phyloP scores from a whole-genome alignment of 345 rosid genomes.

The Gossypium turneri region DNA sequence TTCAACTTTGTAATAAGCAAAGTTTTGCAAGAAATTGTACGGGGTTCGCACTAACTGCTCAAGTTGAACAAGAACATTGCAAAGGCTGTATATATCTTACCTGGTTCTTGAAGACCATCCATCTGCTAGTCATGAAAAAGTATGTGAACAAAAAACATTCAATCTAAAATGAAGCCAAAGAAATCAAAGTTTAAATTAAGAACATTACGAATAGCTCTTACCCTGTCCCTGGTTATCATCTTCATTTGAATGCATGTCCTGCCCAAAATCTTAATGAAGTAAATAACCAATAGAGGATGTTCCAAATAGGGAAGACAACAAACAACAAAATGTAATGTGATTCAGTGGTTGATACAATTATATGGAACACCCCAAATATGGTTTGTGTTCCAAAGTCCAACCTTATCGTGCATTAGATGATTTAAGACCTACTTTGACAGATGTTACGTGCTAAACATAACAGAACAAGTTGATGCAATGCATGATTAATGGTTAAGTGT shows the following conservation, averaged over 20 bases:
- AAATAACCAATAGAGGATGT: background rate
- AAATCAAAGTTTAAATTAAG: background rate
- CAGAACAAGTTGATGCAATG: background rate
- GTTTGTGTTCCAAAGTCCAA: background rate
- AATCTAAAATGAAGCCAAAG: too few relatives aligned
- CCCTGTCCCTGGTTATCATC: constrained; percentile 27
- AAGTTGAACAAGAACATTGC: background rate
- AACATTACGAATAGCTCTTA: constrained; percentile 30
- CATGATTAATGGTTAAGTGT: background rate
- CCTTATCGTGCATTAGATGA: background rate
- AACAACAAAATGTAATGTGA: background rate
- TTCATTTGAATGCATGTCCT: constrained; percentile 31
- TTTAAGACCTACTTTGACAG: background rate
- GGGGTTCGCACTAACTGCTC: background rate
- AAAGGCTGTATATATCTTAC: constrained; percentile 17
- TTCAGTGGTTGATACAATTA: background rate
- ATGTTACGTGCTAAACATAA: background rate
- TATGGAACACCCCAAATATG: background rate
- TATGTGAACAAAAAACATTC: background rate
- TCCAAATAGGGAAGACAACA: background rate
- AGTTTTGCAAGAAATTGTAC: background rate
- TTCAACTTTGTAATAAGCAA: constrained; percentile 8
- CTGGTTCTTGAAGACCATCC: constrained; percentile 60
- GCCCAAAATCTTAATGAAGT: constrained; percentile 19
- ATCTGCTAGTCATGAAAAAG: constrained; percentile 41